Conservation (phyloP, 148 eudicot species). For the Amaranthus cruentus region DNA sequence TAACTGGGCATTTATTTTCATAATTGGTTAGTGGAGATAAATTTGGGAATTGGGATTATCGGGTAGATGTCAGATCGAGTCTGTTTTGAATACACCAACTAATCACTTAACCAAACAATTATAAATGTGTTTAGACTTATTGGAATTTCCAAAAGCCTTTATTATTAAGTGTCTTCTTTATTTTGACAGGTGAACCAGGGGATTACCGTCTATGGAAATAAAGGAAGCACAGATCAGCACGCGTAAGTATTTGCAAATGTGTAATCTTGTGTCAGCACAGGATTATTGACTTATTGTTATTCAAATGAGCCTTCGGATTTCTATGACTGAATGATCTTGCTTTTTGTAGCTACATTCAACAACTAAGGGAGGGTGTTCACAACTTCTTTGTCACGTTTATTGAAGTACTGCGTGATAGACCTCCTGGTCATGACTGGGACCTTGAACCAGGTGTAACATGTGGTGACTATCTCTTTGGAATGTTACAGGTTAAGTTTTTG, state of each 20-base stretch:
- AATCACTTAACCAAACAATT: too few species aligned
- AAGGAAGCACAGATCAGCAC: conserved; percentile 99
- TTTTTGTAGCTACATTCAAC: conserved; percentile 83
- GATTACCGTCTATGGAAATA: conserved; percentile 87
- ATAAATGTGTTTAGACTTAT: too few species aligned
- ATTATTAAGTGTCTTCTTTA: not conserved
- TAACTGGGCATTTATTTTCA: too few species aligned
- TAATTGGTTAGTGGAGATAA: too few species aligned
- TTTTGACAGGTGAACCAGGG: conserved; percentile 86
- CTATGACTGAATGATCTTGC: not conserved
- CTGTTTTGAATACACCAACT: too few species aligned
- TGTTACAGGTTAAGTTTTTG: conserved; percentile 68
- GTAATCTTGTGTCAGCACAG: not conserved
- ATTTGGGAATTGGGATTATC: too few species aligned
- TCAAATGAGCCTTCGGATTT: not conserved
- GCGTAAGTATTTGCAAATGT: conserved; percentile 54
- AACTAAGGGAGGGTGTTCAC: conserved; percentile 96
- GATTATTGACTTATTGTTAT: not conserved
- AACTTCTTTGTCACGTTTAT: conserved; percentile 97
- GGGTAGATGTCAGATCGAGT: too few species aligned
- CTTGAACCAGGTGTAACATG: conserved; percentile 99
- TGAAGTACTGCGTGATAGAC: conserved; percentile 95
- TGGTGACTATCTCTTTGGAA: conserved; percentile 98
- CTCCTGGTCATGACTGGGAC: conserved; percentile 99
- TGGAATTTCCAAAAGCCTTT: not conserved